Evolutionary conservation across 2,329 filamentous ascomycete species (phyloP), one percentile per base, ranked within the genome.

Genomic region (Sporothrix luriei): DNA sequence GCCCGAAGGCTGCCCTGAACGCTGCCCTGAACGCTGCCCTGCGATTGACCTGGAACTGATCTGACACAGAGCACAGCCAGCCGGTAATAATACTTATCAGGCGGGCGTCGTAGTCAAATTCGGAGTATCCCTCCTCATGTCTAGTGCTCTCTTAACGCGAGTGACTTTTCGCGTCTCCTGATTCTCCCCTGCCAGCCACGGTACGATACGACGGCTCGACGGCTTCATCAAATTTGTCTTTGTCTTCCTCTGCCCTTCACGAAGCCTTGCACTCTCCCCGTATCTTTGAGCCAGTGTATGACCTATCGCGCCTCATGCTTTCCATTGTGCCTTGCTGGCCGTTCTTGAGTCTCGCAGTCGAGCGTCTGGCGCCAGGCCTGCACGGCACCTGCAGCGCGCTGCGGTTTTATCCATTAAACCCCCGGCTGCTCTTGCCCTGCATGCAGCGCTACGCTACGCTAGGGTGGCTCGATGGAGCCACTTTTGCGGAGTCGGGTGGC

Each of bases 401-500:
- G 59, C 59, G 29, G 4, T 33, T 52, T 43, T 54, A 43, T 46
- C 64, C 33, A 52, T 68, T 68, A 49, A 64, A 64, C 43, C 54
- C 51, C 66, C 51, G 43, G 52, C 52, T 69, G 33, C 48, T 38
- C 59, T n/a, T 65, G 29, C 40, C 38, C 29, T 40, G 21, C 52
- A 51, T 66, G 62, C 66, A 67, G 67, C 62, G 68, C 33, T 33
- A 33, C 62, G 68, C 33, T 33, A 33, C 33, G 33, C 70, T 65
- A 68, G 69, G 48, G 49, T 46, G 24, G 51, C 61, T 62, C 21
- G 40, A 33, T n/a, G n/a, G 67, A 59, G 29, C 70, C 70, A 71
- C 70, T 71, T 71, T 71, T 71, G 67, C 67, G 70, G 67, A 69
- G 70, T 67, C 52, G 51, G 49, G 57, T 62, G 57, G n/a, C 57